These are phyloP conservation scores for Lachnellula suecica DNA, from an alignment of 2,329 filamentous ascomycete genomes.

Conservation along the genomic window DNA sequence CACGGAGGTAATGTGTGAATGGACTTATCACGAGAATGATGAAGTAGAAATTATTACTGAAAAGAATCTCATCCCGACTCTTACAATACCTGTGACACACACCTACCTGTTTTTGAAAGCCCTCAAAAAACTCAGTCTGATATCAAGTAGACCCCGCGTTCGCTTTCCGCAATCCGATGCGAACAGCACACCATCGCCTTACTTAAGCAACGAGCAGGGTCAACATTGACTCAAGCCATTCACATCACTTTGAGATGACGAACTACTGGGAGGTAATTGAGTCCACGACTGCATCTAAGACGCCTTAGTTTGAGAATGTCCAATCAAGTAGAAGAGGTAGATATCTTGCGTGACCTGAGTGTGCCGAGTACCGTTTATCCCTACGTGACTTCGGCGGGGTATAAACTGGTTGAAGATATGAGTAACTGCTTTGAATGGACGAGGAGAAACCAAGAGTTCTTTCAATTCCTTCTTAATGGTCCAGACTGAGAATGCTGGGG, in stretches of 20 bases:
- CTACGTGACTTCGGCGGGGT: not conserved
- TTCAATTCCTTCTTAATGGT: not conserved
- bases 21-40: no score
- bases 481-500: no score
- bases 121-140: no score
- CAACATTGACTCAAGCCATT: not conserved
- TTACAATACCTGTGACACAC: no score
- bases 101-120: no score
- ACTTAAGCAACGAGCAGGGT: not conserved
- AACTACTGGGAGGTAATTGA: not conserved
- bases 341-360: not conserved
- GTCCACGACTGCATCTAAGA: not conserved
- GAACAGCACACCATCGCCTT: conserved; percentile 2
- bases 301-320: not conserved
- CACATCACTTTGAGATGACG: not conserved
- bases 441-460: not conserved
- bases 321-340: not conserved
- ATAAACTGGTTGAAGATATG: not conserved
- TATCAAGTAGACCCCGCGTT: no score
- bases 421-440: not conserved
- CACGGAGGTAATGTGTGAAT: no score
- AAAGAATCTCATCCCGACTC: no score
- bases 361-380: not conserved
- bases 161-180: not conserved
- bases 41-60: no score